Evolutionary conservation across 192 early-diverging fungal genomes (phyloP).

Genomic region (Entophlyctis luteolus): DNA sequence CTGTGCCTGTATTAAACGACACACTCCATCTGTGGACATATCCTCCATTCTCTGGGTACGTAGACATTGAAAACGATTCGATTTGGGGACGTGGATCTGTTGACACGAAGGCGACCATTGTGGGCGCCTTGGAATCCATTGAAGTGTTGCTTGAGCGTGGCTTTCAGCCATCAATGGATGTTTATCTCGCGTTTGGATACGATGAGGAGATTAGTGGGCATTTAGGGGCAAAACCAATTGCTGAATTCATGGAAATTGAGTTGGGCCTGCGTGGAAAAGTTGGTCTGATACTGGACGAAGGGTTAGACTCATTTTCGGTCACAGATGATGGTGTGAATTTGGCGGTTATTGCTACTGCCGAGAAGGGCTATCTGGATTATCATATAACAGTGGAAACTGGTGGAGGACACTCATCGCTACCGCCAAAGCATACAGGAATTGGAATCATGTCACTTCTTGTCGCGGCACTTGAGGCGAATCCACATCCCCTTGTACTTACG

Average conservation of each 20-base stretch:
- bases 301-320: slow-evolving; percentile 3
- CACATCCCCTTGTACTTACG: slow-evolving; percentile 15
- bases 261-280: slow-evolving; percentile 38
- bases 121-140: slow-evolving; percentile 39
- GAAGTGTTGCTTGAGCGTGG: slow-evolving; percentile 40
- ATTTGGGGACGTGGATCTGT: slow-evolving; percentile 41
- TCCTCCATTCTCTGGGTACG: slow-evolving; percentile 37
- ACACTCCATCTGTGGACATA: slow-evolving; percentile 34
- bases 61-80: slow-evolving; percentile 28
- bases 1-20: slow-evolving; percentile 39
- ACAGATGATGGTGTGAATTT: neutral
- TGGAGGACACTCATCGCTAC: slow-evolving; percentile 47
- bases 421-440: slow-evolving; percentile 39
- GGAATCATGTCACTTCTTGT: slow-evolving; percentile 34
- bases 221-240: neutral
- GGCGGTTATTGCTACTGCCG: slow-evolving; percentile 37
- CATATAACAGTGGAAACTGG: slow-evolving; percentile 25
- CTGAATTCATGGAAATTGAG: slow-evolving; percentile 22
- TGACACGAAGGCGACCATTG: slow-evolving; percentile 42
- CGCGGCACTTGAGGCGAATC: slow-evolving; percentile 26
- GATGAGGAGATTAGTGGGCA: slow-evolving; percentile 40
- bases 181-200: slow-evolving; percentile 45
- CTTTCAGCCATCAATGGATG: slow-evolving; percentile 32
- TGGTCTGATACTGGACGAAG: slow-evolving; percentile 39
- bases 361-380: slow-evolving; percentile 42